These are phyloP conservation scores for Pythium grandisporangium DNA, from an alignment of 352 stramenopile species.

Conservation along the genomic window DNA sequence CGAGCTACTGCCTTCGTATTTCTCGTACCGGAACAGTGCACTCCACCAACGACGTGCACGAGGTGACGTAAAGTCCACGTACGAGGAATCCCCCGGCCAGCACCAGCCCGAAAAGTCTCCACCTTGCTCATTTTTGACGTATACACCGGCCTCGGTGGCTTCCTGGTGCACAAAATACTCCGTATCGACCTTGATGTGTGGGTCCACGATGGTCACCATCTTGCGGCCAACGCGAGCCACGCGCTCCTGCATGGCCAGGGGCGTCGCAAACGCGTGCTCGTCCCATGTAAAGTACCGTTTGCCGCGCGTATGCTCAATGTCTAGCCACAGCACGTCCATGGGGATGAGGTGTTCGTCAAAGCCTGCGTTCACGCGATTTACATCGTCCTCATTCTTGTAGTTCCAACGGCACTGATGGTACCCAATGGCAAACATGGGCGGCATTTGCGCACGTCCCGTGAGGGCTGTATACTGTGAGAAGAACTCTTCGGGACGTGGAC, in stretches of 20 bases:
- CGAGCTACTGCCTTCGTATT: conserved; percentile 90
- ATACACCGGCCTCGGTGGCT: conserved; percentile 84
- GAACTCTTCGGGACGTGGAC: conserved; percentile 74
- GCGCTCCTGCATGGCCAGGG: conserved; percentile 91
- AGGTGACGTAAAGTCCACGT: conserved; percentile 96
- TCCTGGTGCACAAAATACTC: conserved; percentile 91
- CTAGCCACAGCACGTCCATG: conserved; percentile 99
- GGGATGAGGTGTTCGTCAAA: conserved; percentile 97
- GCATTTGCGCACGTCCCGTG: conserved; percentile 89
- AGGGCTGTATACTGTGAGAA: conserved; percentile 91
- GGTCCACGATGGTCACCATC: conserved; percentile 99
- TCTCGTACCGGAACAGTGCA: conserved; percentile 92
- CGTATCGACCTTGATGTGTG: conserved; percentile 97
- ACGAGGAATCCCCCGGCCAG: conserved; percentile 98
- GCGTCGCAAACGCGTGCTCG: conserved; percentile 92
- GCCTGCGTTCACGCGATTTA: conserved; percentile 79
- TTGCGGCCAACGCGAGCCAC: conserved; percentile 89
- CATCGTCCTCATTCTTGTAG: conserved; percentile 97
- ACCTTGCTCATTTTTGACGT: conserved; percentile 95
- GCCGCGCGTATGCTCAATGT: conserved; percentile 99
- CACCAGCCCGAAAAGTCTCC: conserved; percentile 99
- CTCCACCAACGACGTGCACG: conserved; percentile 95
- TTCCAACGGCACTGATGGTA: conserved; percentile 99
- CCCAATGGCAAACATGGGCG: conserved; percentile 94
- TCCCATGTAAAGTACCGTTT: conserved; percentile 99